Conservation (phyloP, 1,284 basidiomycete genomes). For the Hymenochaete sp. region DNA sequence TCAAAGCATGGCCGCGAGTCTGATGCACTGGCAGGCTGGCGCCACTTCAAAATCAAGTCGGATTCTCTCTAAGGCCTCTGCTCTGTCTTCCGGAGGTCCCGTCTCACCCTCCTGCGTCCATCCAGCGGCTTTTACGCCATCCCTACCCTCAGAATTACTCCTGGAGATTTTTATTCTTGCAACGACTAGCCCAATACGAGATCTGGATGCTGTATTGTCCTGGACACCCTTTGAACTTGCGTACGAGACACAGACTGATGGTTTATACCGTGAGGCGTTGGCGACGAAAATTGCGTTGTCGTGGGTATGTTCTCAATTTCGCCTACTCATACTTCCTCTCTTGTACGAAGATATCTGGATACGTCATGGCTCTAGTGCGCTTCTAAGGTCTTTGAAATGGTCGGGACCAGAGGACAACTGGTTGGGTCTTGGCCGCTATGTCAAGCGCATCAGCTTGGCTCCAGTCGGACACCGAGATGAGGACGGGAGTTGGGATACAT, state of each 20-base stretch:
- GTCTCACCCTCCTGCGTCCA: too few relatives aligned
- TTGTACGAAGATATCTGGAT: constrained; percentile 15
- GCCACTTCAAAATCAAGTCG: too few relatives aligned
- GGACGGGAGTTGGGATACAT: neutral
- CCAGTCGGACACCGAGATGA: neutral
- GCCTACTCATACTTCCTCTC: neutral
- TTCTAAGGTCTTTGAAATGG: neutral
- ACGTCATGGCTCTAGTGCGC: constrained; percentile 8
- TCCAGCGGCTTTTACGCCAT: too few relatives aligned
- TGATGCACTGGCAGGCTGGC: too few relatives aligned
- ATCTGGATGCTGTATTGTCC: constrained; percentile 2
- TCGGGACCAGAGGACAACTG: neutral
- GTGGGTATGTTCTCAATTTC: constrained; percentile 7
- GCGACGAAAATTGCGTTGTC: neutral
- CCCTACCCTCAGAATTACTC: constrained; percentile 6
- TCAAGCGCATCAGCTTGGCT: constrained; percentile 4
- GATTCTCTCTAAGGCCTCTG: too few relatives aligned
- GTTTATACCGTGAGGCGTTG: neutral
- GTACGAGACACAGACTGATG: neutral
- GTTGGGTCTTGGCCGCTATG: neutral
- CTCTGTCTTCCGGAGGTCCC: too few relatives aligned
- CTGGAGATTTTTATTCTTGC: constrained; percentile 5
- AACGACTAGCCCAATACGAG: constrained; percentile 6
- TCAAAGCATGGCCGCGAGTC: too few relatives aligned
- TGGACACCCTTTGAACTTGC: constrained; percentile 8